A percentile compares a stretch with the other conserved stretches of the same genome.
Evolutionary conservation across 2,329 filamentous ascomycete species (phyloP).

Genomic region (Epichloe brachyelytri): DNA sequence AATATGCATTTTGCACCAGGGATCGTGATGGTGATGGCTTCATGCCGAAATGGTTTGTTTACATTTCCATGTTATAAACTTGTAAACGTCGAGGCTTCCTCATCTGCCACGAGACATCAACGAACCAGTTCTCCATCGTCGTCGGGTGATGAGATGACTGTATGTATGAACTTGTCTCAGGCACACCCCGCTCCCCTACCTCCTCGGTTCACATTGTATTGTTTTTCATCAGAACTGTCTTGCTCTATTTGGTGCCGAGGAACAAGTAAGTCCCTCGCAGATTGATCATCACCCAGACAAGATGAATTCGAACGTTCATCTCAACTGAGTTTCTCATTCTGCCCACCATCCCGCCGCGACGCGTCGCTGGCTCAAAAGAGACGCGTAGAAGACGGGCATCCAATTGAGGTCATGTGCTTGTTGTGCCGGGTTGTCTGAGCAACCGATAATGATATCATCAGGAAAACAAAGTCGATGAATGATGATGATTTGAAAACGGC

Average conservation of each 20-base stretch:
- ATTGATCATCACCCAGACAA: background rate
- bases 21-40: background rate
- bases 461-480: too few relatives aligned
- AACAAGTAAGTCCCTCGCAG: background rate
- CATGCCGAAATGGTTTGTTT: background rate
- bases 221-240: background rate
- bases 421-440: too few relatives aligned
- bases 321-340: too few relatives aligned
- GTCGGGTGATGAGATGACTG: background rate
- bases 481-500: background rate
- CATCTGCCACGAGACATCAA: background rate
- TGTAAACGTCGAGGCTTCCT: background rate
- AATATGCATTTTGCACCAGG: too few relatives aligned
- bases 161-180: background rate
- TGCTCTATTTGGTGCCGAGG: background rate
- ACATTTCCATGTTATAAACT: background rate
- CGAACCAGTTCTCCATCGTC: background rate
- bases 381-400: too few relatives aligned
- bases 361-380: too few relatives aligned
- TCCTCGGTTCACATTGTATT: background rate
- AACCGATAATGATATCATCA: too few relatives aligned
- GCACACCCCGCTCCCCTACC: background rate
- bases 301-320: background rate
- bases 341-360: too few relatives aligned
- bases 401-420: too few relatives aligned